A percentile compares a stretch with the other conserved stretches of the same genome.
These are phyloP conservation scores for Tuctoria greenei DNA, from an alignment of 176 grass and related monocot genomes.

Conservation along the genomic window DNA sequence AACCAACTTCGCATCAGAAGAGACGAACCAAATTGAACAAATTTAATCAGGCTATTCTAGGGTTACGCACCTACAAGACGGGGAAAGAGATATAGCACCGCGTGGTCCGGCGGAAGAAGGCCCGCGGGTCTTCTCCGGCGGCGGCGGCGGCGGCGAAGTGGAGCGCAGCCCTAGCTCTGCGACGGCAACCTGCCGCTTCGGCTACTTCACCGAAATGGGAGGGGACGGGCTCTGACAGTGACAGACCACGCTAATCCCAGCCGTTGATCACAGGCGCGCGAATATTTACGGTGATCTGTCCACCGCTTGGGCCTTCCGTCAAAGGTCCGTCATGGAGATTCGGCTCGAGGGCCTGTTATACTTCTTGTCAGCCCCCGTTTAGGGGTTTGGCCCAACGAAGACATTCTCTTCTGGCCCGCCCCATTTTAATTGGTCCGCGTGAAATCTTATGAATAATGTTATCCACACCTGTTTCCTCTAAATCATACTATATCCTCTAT, in stretches of 20 bases:
- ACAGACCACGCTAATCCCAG: not conserved
- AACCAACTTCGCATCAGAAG: not conserved
- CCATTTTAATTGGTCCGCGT: too few species aligned
- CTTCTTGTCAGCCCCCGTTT: too few species aligned
- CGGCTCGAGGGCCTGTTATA: too few species aligned
- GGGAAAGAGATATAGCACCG: not conserved
- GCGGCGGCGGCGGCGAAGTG: not conserved
- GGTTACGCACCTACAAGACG: not conserved
- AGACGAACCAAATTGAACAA: not conserved
- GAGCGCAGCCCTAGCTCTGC: not conserved
- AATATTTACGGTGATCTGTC: not conserved
- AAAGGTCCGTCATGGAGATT: too few species aligned
- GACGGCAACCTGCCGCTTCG: not conserved
- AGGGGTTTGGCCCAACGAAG: too few species aligned
- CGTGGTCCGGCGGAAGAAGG: not conserved
- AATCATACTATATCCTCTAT: too few species aligned
- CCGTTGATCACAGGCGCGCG: not conserved
- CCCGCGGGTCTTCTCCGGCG: not conserved
- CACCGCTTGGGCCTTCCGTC: not conserved
- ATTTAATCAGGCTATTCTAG: not conserved
- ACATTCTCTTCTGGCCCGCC: too few species aligned
- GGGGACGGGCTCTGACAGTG: not conserved
- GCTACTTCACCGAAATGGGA: not conserved
- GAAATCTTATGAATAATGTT: too few species aligned
- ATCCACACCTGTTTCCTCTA: too few species aligned